These are phyloP conservation scores for Aspergillus arachidicola DNA, from an alignment of 2,329 filamentous ascomycete species.

Conservation along the genomic window DNA sequence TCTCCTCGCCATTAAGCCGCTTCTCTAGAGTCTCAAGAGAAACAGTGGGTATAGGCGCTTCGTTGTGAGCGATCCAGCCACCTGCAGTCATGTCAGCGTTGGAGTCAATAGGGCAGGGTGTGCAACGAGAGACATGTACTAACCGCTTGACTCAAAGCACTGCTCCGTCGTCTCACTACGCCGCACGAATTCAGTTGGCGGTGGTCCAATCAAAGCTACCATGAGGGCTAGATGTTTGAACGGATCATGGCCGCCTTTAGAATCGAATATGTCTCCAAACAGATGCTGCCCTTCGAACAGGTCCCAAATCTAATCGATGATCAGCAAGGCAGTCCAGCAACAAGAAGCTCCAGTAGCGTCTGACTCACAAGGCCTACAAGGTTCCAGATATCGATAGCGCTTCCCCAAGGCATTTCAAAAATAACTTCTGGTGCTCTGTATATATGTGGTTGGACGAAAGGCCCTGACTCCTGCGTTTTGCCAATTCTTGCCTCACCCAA, in stretches of 20 bases:
- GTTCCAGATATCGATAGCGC: slow-evolving; percentile 55
- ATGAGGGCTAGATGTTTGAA: slow-evolving; percentile 32
- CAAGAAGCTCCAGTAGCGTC: background rate
- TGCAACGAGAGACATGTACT: too few species aligned
- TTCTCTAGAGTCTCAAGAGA: slow-evolving; percentile 25
- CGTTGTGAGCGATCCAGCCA: slow-evolving; percentile 25
- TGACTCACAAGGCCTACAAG: slow-evolving; percentile 50
- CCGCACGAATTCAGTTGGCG: slow-evolving; percentile 26
- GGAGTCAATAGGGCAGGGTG: too few species aligned
- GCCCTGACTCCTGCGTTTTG: slow-evolving; percentile 36
- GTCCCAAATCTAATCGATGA: slow-evolving; percentile 48
- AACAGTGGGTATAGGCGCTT: slow-evolving; percentile 22
- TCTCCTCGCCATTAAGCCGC: slow-evolving; percentile 30
- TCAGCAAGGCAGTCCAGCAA: background rate
- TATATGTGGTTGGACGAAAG: slow-evolving; percentile 45
- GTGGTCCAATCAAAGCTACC: slow-evolving; percentile 30
- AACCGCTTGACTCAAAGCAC: slow-evolving; percentile 29
- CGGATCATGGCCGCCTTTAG: slow-evolving; percentile 24
- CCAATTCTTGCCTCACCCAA: slow-evolving; percentile 40
- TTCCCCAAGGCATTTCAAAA: slow-evolving; percentile 48
- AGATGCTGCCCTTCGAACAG: slow-evolving; percentile 50
- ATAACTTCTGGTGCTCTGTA: slow-evolving; percentile 47
- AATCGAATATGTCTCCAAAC: slow-evolving; percentile 38
- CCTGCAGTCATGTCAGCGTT: slow-evolving; percentile 10
- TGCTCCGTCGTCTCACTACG: slow-evolving; percentile 32